These are phyloP conservation scores for Cladosporium austrohemisphaericum DNA, from an alignment of 2,329 filamentous ascomycete genomes.

Conservation along the genomic window DNA sequence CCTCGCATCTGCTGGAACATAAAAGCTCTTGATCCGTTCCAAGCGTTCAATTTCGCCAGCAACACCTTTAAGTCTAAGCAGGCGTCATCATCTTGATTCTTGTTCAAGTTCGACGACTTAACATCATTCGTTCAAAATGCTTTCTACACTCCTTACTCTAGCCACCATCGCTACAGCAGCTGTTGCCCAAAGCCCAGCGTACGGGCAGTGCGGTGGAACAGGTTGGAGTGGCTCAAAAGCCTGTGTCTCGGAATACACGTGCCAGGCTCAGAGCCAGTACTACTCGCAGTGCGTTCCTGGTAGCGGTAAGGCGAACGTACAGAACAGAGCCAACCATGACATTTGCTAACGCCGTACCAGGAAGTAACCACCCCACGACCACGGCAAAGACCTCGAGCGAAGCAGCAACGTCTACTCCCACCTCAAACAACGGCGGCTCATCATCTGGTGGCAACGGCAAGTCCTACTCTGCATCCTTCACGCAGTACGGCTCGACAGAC, in stretches of 20 bases:
- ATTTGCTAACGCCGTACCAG: background rate
- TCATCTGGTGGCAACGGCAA: conserved; percentile 8
- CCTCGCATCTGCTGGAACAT: background rate
- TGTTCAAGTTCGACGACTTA: no score
- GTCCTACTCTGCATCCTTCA: conserved; percentile 32
- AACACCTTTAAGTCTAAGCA: no score
- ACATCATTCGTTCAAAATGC: background rate
- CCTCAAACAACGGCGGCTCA: conserved; percentile 1
- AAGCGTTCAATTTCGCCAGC: no score
- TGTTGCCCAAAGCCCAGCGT: conserved; percentile 11
- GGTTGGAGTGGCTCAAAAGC: conserved; percentile 21
- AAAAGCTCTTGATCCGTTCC: background rate
- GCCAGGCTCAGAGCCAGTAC: conserved; percentile 19
- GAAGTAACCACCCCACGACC: conserved; percentile 3
- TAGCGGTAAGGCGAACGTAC: background rate
- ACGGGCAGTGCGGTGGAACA: conserved; percentile 24
- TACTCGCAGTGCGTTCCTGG: conserved; percentile 26
- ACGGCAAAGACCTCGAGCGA: conserved; percentile 12
- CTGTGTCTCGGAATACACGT: conserved; percentile 24
- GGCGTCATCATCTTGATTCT: background rate
- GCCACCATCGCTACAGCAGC: background rate
- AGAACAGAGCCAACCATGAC: background rate
- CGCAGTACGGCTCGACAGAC: conserved; percentile 35
- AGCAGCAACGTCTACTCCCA: conserved; percentile 15
- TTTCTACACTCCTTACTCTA: background rate